Evolutionary conservation across 2,329 filamentous ascomycete genomes (phyloP), one percentile per base, ranked within the genome.

Genomic region (Diaporthe citrichinensis): DNA sequence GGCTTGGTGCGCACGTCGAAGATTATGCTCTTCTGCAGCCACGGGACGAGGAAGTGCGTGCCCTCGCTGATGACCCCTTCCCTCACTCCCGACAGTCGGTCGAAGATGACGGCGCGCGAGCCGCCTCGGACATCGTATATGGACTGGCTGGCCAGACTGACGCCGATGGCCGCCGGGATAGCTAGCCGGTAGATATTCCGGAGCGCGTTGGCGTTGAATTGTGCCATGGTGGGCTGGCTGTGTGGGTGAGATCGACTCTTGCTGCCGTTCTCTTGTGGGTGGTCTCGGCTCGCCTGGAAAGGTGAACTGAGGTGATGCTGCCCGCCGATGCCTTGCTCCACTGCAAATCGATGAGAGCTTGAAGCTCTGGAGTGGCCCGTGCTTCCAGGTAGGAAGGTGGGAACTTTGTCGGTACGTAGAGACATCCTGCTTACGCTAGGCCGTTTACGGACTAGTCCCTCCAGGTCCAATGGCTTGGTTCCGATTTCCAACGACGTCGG

Each of bases 1-100:
- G 97, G 97, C 90, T 98, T 97, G 75, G 97, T 99, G 78, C 97
- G 93, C 79, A 99, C 97, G 88, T 99, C 97, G 85, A 98, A 99
- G 84, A 98, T 90, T 87, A 99, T 95, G 81, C 94, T 94, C 86
- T 92, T 94, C 87, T 99, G 97, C 84, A 99, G 87, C 97, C 97
- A 99, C 10, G 97, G 97, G 51, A 99, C 86, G 73, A 99, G 88
- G 85, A 99, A 98, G 85, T 99, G 97, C 74, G 97, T 99, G 82
- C 97, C 97, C 88, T 99, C 97, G 85, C 95, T 98, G 81, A 97
- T 88, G 74, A 99, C 97, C 68, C 90, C 87, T 80, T 99, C 96
- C 89, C 97, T 96, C 79, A 99, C 97, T 87, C 97, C 97, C 69
- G 92, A 90, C 80, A 98, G 79, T 78, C 97, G 91, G 89, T 99